Base-by-base conservation (phyloP, 139 green algal species). In the Picocystis salinarum region DNA sequence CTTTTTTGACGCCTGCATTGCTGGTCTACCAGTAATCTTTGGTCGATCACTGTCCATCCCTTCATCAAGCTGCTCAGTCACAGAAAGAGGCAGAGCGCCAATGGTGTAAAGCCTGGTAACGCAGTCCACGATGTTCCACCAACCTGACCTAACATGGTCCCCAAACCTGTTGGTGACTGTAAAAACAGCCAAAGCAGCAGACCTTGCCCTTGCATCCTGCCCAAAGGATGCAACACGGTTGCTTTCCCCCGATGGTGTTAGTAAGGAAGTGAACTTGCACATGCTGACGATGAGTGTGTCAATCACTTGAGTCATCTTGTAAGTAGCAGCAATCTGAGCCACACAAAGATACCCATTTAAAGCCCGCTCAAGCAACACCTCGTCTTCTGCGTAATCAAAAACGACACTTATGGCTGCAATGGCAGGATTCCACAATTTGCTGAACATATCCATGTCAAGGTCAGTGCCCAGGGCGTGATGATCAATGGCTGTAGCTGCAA, bases 321-420 rank as follows among this genome's bases (percentile, higher is more conserved):
- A 64, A 40, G 55, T 47, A 1, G 59, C 50, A 6, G 60, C 69
- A 15, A 85, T 50, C 27, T 60, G 44, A 17, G 66, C 66, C 44
- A 66, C 49, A 6, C 31, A 33, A 3, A 70, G 24, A 27, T 88
- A 71, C 6, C 67, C 64, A 28, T 79, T 52, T 24, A 79, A 40
- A 13, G 58, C 55, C 3, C 56, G 23, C 5, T 46, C 15, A 20
- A 80, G 45, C 25, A 69, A 53, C 27, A 36, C 33, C 28, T 69
- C 54, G 31, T 82, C 59, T 3, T 64, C 37, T 4, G 77, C 53
- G 39, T 76, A 52, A 54, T 96, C 85, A 34, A 94, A 71, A 15
- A 94, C 77, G 4, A 89, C 76, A 0, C 67, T 75, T 37, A 93
- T 78, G 11, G 86, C 83, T 1, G 79, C 74, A 29, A 94, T 71